Percentiles rank a stretch among this genome's conserved stretches.
phyloP scores from a whole-genome alignment of 164 flowering plant species.

The Santalum album region DNA sequence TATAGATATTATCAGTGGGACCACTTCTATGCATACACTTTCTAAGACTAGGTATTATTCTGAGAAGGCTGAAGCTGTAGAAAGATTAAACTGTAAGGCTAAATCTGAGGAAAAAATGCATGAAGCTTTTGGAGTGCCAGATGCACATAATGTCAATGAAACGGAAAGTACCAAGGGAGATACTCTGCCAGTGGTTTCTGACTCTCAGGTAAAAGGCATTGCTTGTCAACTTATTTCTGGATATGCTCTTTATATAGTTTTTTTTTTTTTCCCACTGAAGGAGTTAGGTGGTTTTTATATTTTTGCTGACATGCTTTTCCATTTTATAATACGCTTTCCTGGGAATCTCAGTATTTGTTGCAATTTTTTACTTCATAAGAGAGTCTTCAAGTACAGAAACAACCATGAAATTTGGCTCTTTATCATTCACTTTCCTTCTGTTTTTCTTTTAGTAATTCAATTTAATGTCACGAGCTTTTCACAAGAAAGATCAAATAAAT shows the following conservation, averaged over 20 bases:
- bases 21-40: conserved; percentile 2
- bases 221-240: not conserved
- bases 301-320: no score
- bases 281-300: no score
- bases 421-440: no score
- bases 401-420: no score
- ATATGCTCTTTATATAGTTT: not conserved
- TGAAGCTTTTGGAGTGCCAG: conserved; percentile 24
- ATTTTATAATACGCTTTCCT: no score
- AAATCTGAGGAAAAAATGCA: conserved; percentile 28
- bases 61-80: conserved; percentile 61
- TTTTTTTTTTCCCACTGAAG: no score
- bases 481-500: no score
- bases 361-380: no score
- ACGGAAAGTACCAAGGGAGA: conserved; percentile 17
- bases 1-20: not conserved
- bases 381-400: no score
- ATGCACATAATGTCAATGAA: conserved; percentile 21
- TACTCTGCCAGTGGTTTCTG: conserved; percentile 16
- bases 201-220: conserved; percentile 22
- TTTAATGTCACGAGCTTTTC: no score
- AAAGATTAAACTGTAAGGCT: conserved; percentile 27
- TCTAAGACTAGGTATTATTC: conserved; percentile 14
- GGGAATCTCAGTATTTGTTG: no score
- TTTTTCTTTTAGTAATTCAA: no score